phyloP scores from a whole-genome alignment of 768 basidiomycete species.

The Boletus rufocinnamomeus region DNA sequence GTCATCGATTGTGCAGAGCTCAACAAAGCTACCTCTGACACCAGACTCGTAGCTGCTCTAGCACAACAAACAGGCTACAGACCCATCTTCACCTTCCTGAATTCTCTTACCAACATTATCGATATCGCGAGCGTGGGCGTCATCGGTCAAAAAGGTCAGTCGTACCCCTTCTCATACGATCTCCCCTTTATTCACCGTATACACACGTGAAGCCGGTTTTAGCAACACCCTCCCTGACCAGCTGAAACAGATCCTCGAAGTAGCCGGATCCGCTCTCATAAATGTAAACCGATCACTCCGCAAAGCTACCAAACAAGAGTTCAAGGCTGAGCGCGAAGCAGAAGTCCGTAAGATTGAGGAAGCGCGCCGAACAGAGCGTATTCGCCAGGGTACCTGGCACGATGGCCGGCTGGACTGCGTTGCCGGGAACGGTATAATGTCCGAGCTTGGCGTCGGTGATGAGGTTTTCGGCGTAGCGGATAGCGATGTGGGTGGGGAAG shows the following conservation, averaged over 20 bases:
- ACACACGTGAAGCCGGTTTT: slow-evolving; percentile 63
- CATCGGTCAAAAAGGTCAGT: slow-evolving; percentile 90
- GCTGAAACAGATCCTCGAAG: slow-evolving; percentile 79
- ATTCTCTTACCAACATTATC: slow-evolving; percentile 77
- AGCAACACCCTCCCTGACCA: slow-evolving; percentile 79
- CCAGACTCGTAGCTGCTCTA: slow-evolving; percentile 62
- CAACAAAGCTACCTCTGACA: slow-evolving; percentile 67
- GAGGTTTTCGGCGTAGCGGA: slow-evolving; percentile 53
- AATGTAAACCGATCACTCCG: slow-evolving; percentile 57
- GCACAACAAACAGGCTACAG: slow-evolving; percentile 87
- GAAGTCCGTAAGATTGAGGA: slow-evolving; percentile 41
- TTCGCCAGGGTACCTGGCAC: slow-evolving; percentile 73
- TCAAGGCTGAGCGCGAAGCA: slow-evolving; percentile 40
- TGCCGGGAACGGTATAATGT: slow-evolving; percentile 84
- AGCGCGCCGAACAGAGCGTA: slow-evolving; percentile 43
- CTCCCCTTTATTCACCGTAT: neutral
- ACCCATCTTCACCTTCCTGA: slow-evolving; percentile 85
- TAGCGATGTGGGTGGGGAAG: slow-evolving; percentile 19
- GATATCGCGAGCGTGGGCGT: slow-evolving; percentile 91
- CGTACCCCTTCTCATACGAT: neutral
- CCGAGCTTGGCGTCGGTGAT: slow-evolving; percentile 82
- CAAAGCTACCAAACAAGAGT: slow-evolving; percentile 41
- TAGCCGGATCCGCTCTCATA: slow-evolving; percentile 72
- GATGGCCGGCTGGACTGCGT: slow-evolving; percentile 85
- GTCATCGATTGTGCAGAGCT: slow-evolving; percentile 85